Percentiles rank a stretch among this genome's conserved stretches.
Conservation (phyloP, 345 rosid genomes). For the Corchorus capsularis region DNA sequence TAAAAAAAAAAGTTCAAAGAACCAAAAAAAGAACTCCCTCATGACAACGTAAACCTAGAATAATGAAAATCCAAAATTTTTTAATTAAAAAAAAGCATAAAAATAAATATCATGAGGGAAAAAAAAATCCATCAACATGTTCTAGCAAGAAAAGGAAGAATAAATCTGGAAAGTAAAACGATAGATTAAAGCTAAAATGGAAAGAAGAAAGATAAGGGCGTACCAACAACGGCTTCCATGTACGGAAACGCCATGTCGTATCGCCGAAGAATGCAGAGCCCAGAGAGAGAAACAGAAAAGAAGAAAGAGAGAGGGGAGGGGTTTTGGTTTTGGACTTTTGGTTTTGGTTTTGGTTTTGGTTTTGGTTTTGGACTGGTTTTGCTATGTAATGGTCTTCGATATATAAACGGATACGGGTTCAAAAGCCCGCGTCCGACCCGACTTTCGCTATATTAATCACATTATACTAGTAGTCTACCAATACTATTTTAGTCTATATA, state of each 20-base stretch:
- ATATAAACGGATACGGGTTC: slow-evolving; percentile 1
- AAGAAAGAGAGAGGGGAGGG: neutral
- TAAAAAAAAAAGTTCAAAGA: neutral
- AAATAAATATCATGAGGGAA: neutral
- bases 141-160: neutral
- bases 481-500: too few species aligned
- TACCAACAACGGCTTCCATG: slow-evolving; percentile 94
- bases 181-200: neutral
- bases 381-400: too few species aligned
- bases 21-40: neutral
- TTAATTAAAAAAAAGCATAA: neutral
- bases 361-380: neutral
- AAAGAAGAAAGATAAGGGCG: slow-evolving; percentile 1
- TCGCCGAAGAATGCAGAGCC: slow-evolving; percentile 9
- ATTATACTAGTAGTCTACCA: too few species aligned
- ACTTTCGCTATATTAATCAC: neutral
- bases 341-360: neutral
- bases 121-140: neutral
- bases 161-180: neutral
- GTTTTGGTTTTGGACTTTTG: neutral
- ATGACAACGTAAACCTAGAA: neutral
- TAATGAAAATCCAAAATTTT: neutral
- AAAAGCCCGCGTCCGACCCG: neutral
- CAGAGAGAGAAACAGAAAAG: slow-evolving; percentile 12
- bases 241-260: slow-evolving; percentile 75